Evolutionary conservation across 2,329 filamentous ascomycete genomes (phyloP), one percentile per base, ranked within the genome.

Genomic region (Metarhizium album): DNA sequence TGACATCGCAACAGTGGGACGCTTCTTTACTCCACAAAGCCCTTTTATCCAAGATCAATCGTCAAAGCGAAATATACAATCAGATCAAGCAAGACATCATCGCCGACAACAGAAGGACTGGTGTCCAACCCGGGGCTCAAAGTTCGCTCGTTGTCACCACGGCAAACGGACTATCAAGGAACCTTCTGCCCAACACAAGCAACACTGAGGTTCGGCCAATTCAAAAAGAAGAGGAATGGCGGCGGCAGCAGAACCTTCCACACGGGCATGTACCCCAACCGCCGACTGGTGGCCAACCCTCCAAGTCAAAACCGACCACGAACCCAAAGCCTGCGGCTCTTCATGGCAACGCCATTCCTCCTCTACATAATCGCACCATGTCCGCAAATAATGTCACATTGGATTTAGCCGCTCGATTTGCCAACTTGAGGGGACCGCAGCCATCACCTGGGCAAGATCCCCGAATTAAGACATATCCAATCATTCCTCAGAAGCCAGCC

Each of bases 251-350:
- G 22, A 14, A 47, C 8, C 18, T 22, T 4, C 18, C 31, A n/a
- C 50, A 55, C 51, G 53, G 54, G 42, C 46, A 53, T 45, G 23
- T 50, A 33, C 45, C 55, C 46, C 29, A 56, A 40, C 37, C 50
- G 29, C 42, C 45, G 45, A 56, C 58, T 57, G 52, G 29, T 7
- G 31, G 55, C 40, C 53, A 60, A 53, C 42, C 60, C 54, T 47
- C 55, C 49, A 70, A 67, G 58, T 52, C 62, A 27, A 79, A 72
- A 54, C 75, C 75, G 2, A 56, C 62, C 4, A 68, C 85, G 8
- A 79, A 82, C 23, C 84, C 84, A 2, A 89, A 89, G 57, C 86
- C 86, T 0, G 73, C 80, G 48, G 75, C 76, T 4, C 70, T 88
- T 2, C 81, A 84, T 58, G 83, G 83, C 1, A 81, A 82, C 42